Base-by-base conservation (phyloP, 2,329 filamentous ascomycete species). In the Diaporthe citriasiana region DNA sequence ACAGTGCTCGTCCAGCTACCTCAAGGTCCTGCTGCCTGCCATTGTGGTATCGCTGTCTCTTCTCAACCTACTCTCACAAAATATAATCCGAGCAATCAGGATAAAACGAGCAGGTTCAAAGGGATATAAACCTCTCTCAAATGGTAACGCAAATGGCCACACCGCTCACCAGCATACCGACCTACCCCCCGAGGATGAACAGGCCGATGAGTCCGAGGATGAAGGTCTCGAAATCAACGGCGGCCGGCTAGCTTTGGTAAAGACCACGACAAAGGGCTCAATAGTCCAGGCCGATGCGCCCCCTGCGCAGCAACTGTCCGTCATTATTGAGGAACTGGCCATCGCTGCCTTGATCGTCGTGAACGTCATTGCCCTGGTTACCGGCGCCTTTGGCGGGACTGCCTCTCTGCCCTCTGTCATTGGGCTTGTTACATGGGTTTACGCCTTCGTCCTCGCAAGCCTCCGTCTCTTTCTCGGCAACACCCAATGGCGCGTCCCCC, bases 21-120 rank as follows among this genome's bases (percentile, higher is more conserved):
- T 97, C 71, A 92, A 94, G 83, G 91, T 94, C 75, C 86, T 97
- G 60, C 88, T 98, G 71, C 97, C 97, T 71, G 86, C 97, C 75
- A 84, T 92, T 75, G 87, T 93, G 73, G 90, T 95, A 82, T 88
- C 84, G 76, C 78, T 93, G 35, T 98, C 97, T 9, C 82, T 95
- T 77, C 81, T 93, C 70, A 87, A 91, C 78, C 89, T 98, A 73
- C 78, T 88, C 74, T 81, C 88, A 78, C 90, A 92, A 80, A 85
- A 88, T 78, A 82, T 91, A 76, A 85, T 87, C 74, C 88, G 88
- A 73, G 85, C 86, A 76, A 82, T 88, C 76, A 84, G 85, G 77
- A 85, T 87, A 82, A 89, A 87, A 84, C 86, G 86, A 79, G 78
- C 78, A 74, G 80, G 56, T 30, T 57, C 72, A 30, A 60, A 84